phyloP scores from a whole-genome alignment of 306 rosid species.

The Castanospermum australe region DNA sequence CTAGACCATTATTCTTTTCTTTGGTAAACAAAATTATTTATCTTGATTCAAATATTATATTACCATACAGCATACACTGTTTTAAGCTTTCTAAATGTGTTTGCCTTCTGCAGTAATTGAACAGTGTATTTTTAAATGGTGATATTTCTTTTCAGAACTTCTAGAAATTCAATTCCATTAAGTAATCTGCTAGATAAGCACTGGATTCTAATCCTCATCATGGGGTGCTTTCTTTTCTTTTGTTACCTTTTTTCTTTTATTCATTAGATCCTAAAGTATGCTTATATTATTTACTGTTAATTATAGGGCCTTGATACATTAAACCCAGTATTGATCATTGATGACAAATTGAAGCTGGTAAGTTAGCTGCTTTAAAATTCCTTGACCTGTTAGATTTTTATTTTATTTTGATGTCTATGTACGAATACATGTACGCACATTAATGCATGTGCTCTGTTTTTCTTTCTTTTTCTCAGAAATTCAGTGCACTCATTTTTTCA shows the following conservation, averaged over 20 bases:
- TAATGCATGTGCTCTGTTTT: not conserved
- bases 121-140: not conserved
- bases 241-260: not conserved
- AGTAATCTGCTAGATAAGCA: not conserved
- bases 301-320: constrained; percentile 76
- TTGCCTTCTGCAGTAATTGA: not conserved
- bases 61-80: not conserved
- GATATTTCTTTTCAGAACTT: not conserved
- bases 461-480: not conserved
- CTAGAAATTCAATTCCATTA: not conserved
- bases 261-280: constrained; percentile 3
- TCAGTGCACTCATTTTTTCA: not conserved
- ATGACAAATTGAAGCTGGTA: constrained; percentile 70
- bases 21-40: not conserved
- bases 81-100: not conserved
- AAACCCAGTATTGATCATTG: constrained; percentile 70
- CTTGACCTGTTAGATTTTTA: not conserved
- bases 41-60: constrained; percentile 1
- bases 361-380: constrained; percentile 20
- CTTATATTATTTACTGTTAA: constrained; percentile 18
- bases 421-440: not conserved
- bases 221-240: not conserved
- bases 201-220: not conserved
- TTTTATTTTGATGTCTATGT: not conserved
- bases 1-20: not conserved